Base-by-base conservation (phyloP, 164 flowering plant genomes). In the Nymphaea colorata region DNA sequence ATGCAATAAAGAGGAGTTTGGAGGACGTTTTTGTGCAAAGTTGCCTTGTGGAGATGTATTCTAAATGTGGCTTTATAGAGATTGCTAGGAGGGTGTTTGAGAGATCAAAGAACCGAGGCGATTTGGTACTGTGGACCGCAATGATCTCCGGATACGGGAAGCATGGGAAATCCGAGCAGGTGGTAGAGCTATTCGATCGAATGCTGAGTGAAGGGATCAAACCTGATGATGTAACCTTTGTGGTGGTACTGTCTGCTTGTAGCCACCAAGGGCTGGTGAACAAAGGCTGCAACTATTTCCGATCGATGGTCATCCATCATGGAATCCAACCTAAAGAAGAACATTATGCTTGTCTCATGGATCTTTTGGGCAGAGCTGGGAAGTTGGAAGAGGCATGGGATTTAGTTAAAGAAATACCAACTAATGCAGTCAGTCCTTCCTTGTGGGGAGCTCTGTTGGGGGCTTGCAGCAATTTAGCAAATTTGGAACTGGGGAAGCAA, bases 1-100 rank as follows among this genome's bases (percentile, higher is more conserved):
- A 42, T 72, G 44, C 68, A 41, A 59, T 87, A 6, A 79, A 87
- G 4, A 72, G 51, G 44, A 61, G 66, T 43, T 45, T 18, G 44
- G 64, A 43, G 16, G 98, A 87, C 77, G 79, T 82, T 43, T 84
- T 78, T 64, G 62, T 88, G 65, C 81, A 76, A 73, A 86, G 87
- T 68, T 81, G 86, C 41, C 75, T 91, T 82, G 79, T 89, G 70
- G 96, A 89, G 67, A 86, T 89, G 93, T 89, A 89, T 79, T 93
- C 94, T 4, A 89, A 80, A 70, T 84, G 91, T 79, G 94, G 94
- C 41, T 57, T 81, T 15, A 81, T 82, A 6, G 78, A 59, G 47
- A 77, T 79, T 67, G 94, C 92, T 44, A 51, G 67, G 65, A 73
- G 69, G 41, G 82, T 86, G 4, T 91, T 89, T 65, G 69, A 73